Percentiles rank a stretch among this genome's conserved stretches.
Conservation (phyloP, 2,329 filamentous ascomycete genomes). For the Colletotrichum brevisporum region DNA sequence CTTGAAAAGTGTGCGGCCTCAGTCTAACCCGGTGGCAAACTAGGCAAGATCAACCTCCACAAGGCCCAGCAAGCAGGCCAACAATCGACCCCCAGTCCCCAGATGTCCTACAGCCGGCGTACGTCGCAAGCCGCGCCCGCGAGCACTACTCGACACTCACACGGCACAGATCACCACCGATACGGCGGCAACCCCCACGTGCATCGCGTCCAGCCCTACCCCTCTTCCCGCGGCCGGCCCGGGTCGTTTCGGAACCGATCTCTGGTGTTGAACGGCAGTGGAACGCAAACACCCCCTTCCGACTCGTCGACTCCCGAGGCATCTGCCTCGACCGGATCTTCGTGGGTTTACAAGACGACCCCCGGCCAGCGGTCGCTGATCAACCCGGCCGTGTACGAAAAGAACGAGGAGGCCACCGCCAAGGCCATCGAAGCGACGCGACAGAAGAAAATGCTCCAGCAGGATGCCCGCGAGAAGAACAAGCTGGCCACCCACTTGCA, state of each 20-base stretch:
- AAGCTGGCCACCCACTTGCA: constrained; percentile 66
- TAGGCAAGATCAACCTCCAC: constrained; percentile 85
- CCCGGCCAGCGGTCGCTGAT: constrained; percentile 87
- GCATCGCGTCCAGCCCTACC: constrained; percentile 44
- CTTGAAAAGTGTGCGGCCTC: background rate
- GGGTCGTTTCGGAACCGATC: constrained; percentile 60
- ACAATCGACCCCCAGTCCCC: constrained; percentile 47
- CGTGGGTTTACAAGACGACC: constrained; percentile 77
- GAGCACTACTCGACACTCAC: constrained; percentile 3
- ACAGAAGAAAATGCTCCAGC: constrained; percentile 67
- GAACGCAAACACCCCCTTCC: constrained; percentile 45
- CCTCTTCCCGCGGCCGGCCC: constrained; percentile 48
- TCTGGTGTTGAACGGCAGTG: constrained; percentile 72
- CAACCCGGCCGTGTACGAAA: constrained; percentile 83
- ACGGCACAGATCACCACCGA: constrained; percentile 51
- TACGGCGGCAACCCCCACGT: constrained; percentile 45
- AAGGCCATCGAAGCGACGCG: constrained; percentile 81
- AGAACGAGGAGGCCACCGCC: constrained; percentile 76
- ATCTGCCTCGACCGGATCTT: constrained; percentile 52
- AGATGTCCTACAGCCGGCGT: constrained; percentile 53
- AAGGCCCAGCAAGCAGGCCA: constrained; percentile 73
- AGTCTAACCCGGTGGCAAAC: constrained; percentile 28
- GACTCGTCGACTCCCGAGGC: constrained; percentile 42
- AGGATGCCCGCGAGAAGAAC: constrained; percentile 70
- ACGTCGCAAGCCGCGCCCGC: constrained; percentile 43